A percentile compares a stretch with the other conserved stretches of the same genome.
Evolutionary conservation across 495 filamentous ascomycete species (phyloP).

Genomic region (Neurospora sp.): DNA sequence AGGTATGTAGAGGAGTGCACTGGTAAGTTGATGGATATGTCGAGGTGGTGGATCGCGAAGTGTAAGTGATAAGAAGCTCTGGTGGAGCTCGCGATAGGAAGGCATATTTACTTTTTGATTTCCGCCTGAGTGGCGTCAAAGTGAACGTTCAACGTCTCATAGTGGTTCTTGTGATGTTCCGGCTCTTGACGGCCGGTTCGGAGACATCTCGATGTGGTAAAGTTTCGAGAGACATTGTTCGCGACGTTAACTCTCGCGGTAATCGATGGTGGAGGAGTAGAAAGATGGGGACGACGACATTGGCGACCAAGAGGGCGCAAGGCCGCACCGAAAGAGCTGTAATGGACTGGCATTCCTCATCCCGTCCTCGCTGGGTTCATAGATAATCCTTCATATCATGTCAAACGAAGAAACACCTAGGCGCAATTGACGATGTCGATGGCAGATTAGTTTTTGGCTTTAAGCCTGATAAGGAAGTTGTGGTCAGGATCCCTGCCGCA

Average conservation of each 20-base stretch:
- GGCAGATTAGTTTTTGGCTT: not conserved
- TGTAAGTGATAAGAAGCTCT: not conserved
- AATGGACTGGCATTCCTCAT: constrained; percentile 47
- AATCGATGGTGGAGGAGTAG: not conserved
- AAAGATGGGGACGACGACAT: not conserved
- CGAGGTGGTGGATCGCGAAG: not conserved
- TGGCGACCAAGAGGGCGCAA: constrained; percentile 9
- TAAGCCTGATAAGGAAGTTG: not conserved
- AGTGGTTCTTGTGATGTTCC: constrained; percentile 46
- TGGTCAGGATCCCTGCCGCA: not conserved
- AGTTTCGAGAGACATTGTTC: not conserved
- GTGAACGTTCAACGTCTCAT: constrained; percentile 70
- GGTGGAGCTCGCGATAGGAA: not conserved
- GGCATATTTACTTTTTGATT: constrained; percentile 66
- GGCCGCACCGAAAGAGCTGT: constrained; percentile 16
- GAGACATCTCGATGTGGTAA: not conserved
- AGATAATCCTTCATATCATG: not conserved
- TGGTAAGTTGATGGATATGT: not conserved
- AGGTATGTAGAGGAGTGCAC: too few species aligned
- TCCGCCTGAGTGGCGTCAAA: constrained; percentile 57
- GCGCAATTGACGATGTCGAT: not conserved
- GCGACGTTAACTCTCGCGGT: not conserved
- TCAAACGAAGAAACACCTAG: not conserved
- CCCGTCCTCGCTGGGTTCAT: constrained; percentile 7
- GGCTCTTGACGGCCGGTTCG: not conserved